phyloP scores from a whole-genome alignment of 768 basidiomycete genomes.

The Mrakia gelida region DNA sequence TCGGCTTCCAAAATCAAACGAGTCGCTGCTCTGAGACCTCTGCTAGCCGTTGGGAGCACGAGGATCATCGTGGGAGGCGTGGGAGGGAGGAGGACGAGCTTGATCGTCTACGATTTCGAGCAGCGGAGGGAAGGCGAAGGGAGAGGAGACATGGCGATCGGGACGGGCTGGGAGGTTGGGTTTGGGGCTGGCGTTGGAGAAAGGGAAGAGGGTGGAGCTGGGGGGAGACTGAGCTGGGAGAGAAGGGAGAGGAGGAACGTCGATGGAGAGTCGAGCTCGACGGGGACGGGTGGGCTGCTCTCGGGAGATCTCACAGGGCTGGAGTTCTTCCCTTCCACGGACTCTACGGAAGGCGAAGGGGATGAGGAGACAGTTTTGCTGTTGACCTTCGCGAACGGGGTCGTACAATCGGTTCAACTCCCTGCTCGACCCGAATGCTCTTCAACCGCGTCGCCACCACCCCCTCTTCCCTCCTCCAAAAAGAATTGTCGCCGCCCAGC shows the following conservation, averaged over 20 bases:
- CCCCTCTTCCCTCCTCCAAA: background rate
- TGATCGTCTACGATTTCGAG: background rate
- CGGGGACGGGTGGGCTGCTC: background rate
- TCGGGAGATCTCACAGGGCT: background rate
- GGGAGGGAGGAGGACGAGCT: background rate
- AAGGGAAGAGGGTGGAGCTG: background rate
- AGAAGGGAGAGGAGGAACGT: background rate
- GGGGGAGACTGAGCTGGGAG: background rate
- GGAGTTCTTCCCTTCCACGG: background rate
- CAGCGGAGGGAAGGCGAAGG: constrained; percentile 45
- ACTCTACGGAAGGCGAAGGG: background rate
- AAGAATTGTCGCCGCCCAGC: background rate
- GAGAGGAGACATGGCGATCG: background rate
- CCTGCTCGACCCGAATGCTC: background rate
- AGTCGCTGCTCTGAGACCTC: background rate
- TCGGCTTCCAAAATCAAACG: background rate
- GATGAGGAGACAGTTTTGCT: background rate
- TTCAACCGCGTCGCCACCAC: background rate
- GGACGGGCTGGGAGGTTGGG: background rate
- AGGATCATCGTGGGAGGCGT: background rate
- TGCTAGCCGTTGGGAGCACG: background rate
- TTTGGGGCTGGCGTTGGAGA: background rate
- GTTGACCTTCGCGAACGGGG: background rate
- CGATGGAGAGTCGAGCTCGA: background rate
- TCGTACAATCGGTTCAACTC: background rate